Conservation (phyloP, 805 yeast genomes). For the Starmerella tilneyi region DNA sequence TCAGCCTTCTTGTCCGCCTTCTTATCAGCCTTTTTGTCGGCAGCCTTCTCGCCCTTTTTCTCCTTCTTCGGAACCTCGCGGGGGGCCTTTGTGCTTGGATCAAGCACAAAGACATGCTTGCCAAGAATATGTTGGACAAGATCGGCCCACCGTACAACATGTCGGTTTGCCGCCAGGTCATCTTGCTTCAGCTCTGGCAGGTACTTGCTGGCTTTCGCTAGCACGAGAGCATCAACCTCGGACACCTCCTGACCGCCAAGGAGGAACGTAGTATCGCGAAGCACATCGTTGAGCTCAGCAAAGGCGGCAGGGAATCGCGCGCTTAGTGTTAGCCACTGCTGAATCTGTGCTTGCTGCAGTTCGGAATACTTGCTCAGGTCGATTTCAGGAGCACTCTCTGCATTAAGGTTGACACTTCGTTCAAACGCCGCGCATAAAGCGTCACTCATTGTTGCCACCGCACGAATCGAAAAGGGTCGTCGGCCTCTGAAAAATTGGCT, state of each 20-base stretch:
- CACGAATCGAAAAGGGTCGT: not conserved
- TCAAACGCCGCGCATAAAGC: constrained; percentile 27
- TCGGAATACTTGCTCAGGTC: constrained; percentile 30
- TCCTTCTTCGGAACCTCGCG: constrained; percentile 47
- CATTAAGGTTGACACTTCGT: constrained; percentile 26
- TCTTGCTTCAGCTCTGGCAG: constrained; percentile 49
- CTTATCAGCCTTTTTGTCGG: constrained; percentile 20
- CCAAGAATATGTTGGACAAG: constrained; percentile 59
- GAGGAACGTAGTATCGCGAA: constrained; percentile 62
- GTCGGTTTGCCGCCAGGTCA: constrained; percentile 59
- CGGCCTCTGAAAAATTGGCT: constrained; percentile 6
- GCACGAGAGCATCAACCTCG: constrained; percentile 59
- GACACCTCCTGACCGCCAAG: constrained; percentile 53
- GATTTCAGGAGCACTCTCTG: constrained; percentile 14
- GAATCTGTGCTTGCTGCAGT: constrained; percentile 53
- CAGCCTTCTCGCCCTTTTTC: constrained; percentile 30
- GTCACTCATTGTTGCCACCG: constrained; percentile 13
- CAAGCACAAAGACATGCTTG: constrained; percentile 45
- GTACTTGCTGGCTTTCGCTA: constrained; percentile 53
- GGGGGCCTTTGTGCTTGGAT: constrained; percentile 55
- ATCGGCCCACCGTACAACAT: constrained; percentile 86
- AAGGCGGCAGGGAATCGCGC: constrained; percentile 45
- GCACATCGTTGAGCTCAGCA: constrained; percentile 52
- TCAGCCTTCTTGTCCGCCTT: constrained; percentile 33
- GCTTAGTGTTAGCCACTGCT: constrained; percentile 75